Conservation (phyloP, 495 filamentous ascomycete genomes). For the Polyplosphaeria fusca region DNA sequence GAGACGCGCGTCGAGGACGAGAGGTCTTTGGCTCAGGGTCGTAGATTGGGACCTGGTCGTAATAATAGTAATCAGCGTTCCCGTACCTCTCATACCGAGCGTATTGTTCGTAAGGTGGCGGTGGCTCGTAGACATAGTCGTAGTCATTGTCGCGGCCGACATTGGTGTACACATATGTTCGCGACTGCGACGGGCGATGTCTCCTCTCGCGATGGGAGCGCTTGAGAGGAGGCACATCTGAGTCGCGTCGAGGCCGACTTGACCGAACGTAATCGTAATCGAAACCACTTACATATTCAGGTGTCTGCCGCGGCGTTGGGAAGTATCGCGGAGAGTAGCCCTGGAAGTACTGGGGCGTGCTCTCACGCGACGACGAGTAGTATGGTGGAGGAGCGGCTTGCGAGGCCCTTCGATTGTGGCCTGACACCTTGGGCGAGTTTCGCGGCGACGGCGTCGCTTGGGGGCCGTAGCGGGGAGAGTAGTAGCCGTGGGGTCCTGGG, state of each 20-base stretch:
- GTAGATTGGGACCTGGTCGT: constrained; percentile 45
- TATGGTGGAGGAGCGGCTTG: constrained; percentile 32
- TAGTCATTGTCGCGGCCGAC: constrained; percentile 33
- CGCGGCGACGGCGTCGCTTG: constrained; percentile 39
- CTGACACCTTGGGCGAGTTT: constrained; percentile 32
- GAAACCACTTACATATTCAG: constrained; percentile 46
- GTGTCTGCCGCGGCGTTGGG: constrained; percentile 38
- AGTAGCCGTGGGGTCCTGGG: constrained; percentile 35
- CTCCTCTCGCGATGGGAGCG: constrained; percentile 36
- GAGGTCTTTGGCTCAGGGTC: constrained; percentile 31
- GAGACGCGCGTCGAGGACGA: constrained; percentile 41
- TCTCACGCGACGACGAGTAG: constrained; percentile 28
- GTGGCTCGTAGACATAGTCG: constrained; percentile 36
- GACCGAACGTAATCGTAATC: constrained; percentile 34
- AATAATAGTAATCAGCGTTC: constrained; percentile 39
- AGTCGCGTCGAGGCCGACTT: constrained; percentile 34
- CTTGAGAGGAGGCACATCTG: constrained; percentile 33
- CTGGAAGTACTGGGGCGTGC: constrained; percentile 27
- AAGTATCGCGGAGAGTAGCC: constrained; percentile 39
- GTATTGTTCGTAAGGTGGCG: constrained; percentile 44
- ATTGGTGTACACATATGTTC: constrained; percentile 34
- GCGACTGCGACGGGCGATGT: constrained; percentile 37
- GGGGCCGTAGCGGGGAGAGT: constrained; percentile 39
- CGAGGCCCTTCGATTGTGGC: constrained; percentile 40
- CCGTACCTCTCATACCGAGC: constrained; percentile 34